Conservation (phyloP, 495 filamentous ascomycete species). For the Neurospora sp. region DNA sequence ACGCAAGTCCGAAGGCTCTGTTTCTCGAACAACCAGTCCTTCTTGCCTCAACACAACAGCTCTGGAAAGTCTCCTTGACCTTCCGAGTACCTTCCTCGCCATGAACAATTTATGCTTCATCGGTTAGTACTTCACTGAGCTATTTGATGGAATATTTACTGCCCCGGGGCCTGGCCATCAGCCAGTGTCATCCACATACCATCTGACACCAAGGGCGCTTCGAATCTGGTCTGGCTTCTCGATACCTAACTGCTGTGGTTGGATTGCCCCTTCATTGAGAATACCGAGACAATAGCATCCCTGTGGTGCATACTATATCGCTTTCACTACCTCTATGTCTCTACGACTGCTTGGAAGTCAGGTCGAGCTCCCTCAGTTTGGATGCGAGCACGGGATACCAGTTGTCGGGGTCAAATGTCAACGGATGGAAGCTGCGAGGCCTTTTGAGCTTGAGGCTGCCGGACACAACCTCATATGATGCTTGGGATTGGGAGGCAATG, state of each 20-base stretch:
- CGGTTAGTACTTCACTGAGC: background rate
- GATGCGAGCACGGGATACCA: background rate
- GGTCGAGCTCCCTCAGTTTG: background rate
- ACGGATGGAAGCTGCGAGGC: background rate
- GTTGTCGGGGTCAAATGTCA: background rate
- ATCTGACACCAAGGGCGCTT: background rate
- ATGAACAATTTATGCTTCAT: background rate
- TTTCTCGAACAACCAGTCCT: background rate
- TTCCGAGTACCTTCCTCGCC: background rate
- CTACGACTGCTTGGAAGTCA: background rate
- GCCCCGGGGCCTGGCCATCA: background rate
- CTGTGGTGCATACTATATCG: background rate
- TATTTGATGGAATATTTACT: background rate
- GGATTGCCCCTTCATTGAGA: background rate
- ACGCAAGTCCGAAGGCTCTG: background rate
- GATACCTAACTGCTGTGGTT: background rate
- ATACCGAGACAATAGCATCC: background rate
- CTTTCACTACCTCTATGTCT: background rate
- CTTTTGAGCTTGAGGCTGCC: background rate
- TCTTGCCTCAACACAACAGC: background rate
- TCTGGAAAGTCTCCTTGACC: background rate
- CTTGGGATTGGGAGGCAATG: background rate
- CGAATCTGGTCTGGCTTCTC: background rate
- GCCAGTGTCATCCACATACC: background rate
- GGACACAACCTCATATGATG: background rate